These are phyloP conservation scores for Phytopythium oedochilum DNA, from an alignment of 352 stramenopile species.

Conservation along the genomic window DNA sequence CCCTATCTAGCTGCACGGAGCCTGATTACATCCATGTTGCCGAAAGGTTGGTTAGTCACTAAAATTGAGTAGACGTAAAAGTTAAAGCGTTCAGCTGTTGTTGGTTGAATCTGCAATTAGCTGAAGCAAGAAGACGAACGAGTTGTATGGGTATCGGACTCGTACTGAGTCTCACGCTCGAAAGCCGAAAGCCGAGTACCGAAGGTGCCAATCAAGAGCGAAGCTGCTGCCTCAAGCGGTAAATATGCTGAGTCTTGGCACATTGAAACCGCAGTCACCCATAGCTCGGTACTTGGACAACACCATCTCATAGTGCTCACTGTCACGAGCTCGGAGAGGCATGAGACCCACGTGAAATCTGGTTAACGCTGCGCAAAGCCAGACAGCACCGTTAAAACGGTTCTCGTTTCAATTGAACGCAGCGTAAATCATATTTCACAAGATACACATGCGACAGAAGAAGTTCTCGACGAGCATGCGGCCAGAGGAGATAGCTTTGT, in stretches of 20 bases:
- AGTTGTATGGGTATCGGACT: neutral
- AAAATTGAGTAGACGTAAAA: neutral
- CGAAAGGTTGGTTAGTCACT: conserved; percentile 5
- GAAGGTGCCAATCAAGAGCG: neutral
- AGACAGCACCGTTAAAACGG: neutral
- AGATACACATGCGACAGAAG: neutral
- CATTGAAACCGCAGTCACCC: neutral
- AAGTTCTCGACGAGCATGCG: neutral
- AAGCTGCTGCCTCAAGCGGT: neutral
- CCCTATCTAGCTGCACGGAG: conserved; percentile 10
- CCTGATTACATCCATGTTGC: conserved; percentile 3
- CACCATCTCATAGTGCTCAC: neutral
- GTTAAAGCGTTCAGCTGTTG: neutral
- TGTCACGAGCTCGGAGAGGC: neutral
- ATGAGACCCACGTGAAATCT: neutral
- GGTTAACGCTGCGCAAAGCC: neutral
- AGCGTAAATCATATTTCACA: neutral
- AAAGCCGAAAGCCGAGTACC: neutral
- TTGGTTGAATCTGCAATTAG: neutral
- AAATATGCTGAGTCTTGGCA: neutral
- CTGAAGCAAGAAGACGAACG: neutral
- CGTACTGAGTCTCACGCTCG: neutral
- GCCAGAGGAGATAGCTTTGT: neutral
- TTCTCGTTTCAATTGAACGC: conserved; percentile 1
- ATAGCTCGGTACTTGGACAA: neutral